phyloP scores from a whole-genome alignment of 1,284 basidiomycete genomes.

The Rhodofomes roseus region DNA sequence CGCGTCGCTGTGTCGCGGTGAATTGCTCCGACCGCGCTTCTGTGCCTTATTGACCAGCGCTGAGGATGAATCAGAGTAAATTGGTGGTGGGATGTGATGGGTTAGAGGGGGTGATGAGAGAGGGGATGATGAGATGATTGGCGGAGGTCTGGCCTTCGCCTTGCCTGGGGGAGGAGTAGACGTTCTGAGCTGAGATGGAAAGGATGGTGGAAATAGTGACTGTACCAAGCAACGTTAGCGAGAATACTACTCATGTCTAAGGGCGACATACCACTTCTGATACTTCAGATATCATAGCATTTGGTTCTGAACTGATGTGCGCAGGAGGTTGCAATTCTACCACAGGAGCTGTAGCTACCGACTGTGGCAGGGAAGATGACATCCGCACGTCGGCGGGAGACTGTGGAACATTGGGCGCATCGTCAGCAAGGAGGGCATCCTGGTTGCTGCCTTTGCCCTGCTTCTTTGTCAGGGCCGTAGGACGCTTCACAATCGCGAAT shows the following conservation, averaged over 20 bases:
- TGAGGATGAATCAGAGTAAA: not conserved
- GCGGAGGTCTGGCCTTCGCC: constrained; percentile 25
- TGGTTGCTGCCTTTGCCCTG: not conserved
- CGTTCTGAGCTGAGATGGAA: constrained; percentile 35
- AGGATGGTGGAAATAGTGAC: constrained; percentile 34
- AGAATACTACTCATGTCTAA: constrained; percentile 22
- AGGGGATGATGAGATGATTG: constrained; percentile 27
- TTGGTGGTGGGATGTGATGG: constrained; percentile 8
- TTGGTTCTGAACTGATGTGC: not conserved
- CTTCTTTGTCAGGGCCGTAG: not conserved
- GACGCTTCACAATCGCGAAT: constrained; percentile 2
- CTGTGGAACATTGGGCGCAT: constrained; percentile 13
- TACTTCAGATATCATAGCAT: constrained; percentile 16
- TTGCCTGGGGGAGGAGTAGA: constrained; percentile 29
- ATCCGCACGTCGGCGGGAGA: constrained; percentile 9
- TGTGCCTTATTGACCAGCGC: not conserved
- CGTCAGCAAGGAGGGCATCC: not conserved
- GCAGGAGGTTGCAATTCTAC: not conserved
- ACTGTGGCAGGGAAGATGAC: not conserved
- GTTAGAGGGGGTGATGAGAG: constrained; percentile 17
- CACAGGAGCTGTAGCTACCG: not conserved
- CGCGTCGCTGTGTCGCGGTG: not conserved
- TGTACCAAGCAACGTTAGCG: constrained; percentile 12
- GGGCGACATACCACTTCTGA: constrained; percentile 24
- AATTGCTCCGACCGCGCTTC: not conserved